phyloP scores from a whole-genome alignment of 768 basidiomycete genomes.

The Mycena pura region DNA sequence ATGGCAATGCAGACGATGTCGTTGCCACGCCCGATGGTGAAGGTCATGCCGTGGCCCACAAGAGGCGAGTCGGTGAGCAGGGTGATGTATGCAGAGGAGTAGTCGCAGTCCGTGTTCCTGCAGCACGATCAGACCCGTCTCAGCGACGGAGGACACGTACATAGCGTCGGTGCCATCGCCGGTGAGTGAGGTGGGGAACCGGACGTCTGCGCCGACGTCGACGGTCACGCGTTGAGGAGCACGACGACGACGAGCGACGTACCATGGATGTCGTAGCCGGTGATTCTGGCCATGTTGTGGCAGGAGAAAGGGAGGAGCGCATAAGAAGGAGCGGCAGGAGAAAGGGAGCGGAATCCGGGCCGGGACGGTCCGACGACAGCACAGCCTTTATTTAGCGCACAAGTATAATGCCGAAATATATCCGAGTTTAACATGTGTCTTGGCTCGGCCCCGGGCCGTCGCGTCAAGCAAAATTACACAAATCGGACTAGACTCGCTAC shows the following conservation, averaged over 20 bases:
- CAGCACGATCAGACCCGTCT: neutral
- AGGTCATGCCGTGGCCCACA: conserved; percentile 92
- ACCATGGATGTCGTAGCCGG: conserved; percentile 66
- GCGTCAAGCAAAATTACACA: too few relatives aligned
- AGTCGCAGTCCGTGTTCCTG: conserved; percentile 96
- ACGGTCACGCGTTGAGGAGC: neutral
- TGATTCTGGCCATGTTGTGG: conserved; percentile 51
- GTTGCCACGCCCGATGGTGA: conserved; percentile 93
- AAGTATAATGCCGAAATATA: too few relatives aligned
- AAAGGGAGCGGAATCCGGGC: too few relatives aligned
- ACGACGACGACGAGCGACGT: conserved; percentile 18
- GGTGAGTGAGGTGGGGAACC: conserved; percentile 89
- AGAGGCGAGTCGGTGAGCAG: conserved; percentile 78
- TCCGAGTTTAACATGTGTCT: too few relatives aligned
- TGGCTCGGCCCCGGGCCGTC: too few relatives aligned
- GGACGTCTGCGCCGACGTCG: conserved; percentile 63
- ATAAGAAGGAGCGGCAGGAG: neutral
- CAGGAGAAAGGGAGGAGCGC: neutral
- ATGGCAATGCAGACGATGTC: conserved; percentile 93
- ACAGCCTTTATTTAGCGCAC: too few relatives aligned
- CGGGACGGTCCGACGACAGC: too few relatives aligned
- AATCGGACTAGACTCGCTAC: too few relatives aligned
- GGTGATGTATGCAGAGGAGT: conserved; percentile 90
- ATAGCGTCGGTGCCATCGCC: conserved; percentile 96
- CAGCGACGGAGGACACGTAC: conserved; percentile 45